Evolutionary conservation across 495 filamentous ascomycete species (phyloP).

Genomic region (Penicillium cosmopolitanum): DNA sequence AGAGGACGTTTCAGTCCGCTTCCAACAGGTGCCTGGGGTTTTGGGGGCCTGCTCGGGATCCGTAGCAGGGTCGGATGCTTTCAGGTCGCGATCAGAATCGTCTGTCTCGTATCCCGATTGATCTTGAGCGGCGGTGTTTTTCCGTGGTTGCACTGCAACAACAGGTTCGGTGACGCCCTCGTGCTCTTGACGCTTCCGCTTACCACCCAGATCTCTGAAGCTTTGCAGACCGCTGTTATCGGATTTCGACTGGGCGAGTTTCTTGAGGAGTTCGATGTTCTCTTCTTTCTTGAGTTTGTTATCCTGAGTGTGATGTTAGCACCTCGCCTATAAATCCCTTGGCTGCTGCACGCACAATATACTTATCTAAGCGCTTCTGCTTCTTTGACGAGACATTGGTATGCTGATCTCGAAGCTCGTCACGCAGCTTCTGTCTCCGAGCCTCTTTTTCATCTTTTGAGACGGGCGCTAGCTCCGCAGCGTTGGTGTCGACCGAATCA

Average conservation of each 20-base stretch:
- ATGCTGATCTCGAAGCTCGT: slow-evolving; percentile 61
- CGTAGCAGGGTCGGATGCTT: slow-evolving; percentile 23
- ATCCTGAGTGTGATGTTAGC: slow-evolving; percentile 57
- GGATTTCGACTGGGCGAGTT: slow-evolving; percentile 74
- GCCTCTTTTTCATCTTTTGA: slow-evolving; percentile 69
- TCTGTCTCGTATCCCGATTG: slow-evolving; percentile 41
- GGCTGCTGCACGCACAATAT: slow-evolving; percentile 64
- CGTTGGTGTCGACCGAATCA: slow-evolving; percentile 67
- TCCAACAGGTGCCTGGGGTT: slow-evolving; percentile 50
- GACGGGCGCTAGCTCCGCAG: slow-evolving; percentile 67
- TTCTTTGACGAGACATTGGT: slow-evolving; percentile 88
- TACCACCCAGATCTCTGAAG: slow-evolving; percentile 69
- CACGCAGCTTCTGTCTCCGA: slow-evolving; percentile 67
- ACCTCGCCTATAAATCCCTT: slow-evolving; percentile 4
- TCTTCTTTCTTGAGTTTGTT: slow-evolving; percentile 95
- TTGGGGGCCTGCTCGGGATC: slow-evolving; percentile 22
- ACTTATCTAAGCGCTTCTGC: slow-evolving; percentile 92
- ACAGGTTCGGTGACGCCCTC: background rate
- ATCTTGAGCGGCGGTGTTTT: slow-evolving; percentile 22
- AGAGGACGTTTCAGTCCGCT: slow-evolving; percentile 87
- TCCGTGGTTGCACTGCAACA: slow-evolving; percentile 5
- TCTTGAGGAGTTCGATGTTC: slow-evolving; percentile 80
- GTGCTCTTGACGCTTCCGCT: slow-evolving; percentile 39
- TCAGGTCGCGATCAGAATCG: slow-evolving; percentile 39
- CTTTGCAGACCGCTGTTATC: slow-evolving; percentile 82